Evolutionary conservation across 164 flowering plant genomes (phyloP).

Genomic region (Malania oleifera): DNA sequence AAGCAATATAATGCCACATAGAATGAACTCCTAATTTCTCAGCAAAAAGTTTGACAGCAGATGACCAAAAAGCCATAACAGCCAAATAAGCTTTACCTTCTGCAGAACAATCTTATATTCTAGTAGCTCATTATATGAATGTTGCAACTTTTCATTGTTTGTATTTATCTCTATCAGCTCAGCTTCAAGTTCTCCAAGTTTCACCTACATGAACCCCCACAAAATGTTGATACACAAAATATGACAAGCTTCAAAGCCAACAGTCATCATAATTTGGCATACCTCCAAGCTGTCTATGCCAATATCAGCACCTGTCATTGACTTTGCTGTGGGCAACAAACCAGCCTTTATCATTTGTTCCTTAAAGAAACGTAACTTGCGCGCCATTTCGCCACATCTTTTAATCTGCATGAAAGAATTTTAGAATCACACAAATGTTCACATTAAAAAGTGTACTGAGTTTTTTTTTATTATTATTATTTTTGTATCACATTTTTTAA

Average conservation of each 20-base stretch:
- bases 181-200: slow-evolving; percentile 94
- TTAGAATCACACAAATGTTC: not conserved
- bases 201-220: slow-evolving; percentile 36
- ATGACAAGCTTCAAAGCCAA: not conserved
- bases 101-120: slow-evolving; percentile 87
- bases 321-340: slow-evolving; percentile 36
- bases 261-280: not conserved
- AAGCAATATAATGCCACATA: too few relatives aligned
- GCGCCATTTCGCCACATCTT: slow-evolving; percentile 89
- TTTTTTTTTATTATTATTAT: too few relatives aligned
- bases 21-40: too few relatives aligned
- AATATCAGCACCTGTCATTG: slow-evolving; percentile 24
- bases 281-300: slow-evolving; percentile 76
- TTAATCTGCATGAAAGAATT: slow-evolving; percentile 54
- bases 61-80: not conserved
- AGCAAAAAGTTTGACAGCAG: too few relatives aligned
- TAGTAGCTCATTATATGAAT: slow-evolving; percentile 72
- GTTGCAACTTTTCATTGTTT: slow-evolving; percentile 83
- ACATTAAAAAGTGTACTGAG: too few relatives aligned
- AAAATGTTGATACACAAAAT: not conserved
- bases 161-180: slow-evolving; percentile 86
- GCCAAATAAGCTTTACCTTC: slow-evolving; percentile 48
- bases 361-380: slow-evolving; percentile 66
- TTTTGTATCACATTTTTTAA: too few relatives aligned
- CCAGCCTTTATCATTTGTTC: slow-evolving; percentile 78